Conservation (phyloP, 2,329 filamentous ascomycete species). For the Beauveria varroae region DNA sequence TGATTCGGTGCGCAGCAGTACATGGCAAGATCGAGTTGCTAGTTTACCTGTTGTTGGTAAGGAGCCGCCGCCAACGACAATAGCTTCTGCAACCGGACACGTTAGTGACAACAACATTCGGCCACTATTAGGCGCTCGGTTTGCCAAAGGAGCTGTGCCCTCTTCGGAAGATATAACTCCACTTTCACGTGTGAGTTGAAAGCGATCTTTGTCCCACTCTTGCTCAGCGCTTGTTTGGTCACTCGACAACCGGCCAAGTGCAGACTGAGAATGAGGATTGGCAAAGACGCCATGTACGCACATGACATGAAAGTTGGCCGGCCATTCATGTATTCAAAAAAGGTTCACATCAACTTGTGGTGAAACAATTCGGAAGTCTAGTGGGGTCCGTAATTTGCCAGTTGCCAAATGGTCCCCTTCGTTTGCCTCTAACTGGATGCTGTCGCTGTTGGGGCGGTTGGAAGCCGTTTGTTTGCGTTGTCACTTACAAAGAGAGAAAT, state of each 20-base stretch:
- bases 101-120: background rate
- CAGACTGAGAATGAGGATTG: background rate
- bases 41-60: background rate
- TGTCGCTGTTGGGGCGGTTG: background rate
- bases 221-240: background rate
- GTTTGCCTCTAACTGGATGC: background rate
- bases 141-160: background rate
- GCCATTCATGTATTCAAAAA: background rate
- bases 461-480: background rate
- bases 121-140: background rate
- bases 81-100: background rate
- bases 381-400: background rate
- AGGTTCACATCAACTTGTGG: background rate
- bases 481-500: background rate
- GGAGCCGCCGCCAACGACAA: background rate
- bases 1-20: background rate
- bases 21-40: background rate
- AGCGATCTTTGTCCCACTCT: slow-evolving; percentile 3
- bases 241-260: background rate
- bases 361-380: background rate
- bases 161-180: background rate
- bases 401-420: background rate
- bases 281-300: background rate
- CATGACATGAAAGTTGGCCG: background rate
- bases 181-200: background rate